Evolutionary conservation across 139 green algal genomes (phyloP).

Genomic region (Yamagishiella unicocca): DNA sequence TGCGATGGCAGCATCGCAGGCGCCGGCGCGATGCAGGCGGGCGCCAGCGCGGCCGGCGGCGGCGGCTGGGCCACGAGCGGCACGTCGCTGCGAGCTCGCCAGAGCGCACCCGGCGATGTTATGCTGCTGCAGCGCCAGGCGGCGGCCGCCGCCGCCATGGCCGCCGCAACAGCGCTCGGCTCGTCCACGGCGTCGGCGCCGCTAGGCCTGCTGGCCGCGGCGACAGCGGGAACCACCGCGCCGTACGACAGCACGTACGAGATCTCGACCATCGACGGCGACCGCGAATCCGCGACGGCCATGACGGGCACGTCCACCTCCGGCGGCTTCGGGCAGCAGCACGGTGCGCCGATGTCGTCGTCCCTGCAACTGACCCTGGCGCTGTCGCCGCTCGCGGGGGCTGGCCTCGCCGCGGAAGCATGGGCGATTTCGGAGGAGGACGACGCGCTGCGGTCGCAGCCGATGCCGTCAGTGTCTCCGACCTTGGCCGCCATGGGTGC

Average conservation of each 20-base stretch:
- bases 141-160: not conserved
- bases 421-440: not conserved
- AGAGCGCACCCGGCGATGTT: not conserved
- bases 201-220: not conserved
- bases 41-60: not conserved
- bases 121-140: not conserved
- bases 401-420: not conserved
- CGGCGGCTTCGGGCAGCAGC: not conserved
- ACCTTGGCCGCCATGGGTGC: not conserved
- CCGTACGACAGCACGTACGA: not conserved
- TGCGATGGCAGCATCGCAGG: not conserved
- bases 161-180: not conserved
- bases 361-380: not conserved
- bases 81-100: not conserved
- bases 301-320: not conserved
- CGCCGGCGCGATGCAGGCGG: not conserved
- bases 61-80: not conserved
- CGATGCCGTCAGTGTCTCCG: not conserved
- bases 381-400: not conserved
- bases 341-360: not conserved
- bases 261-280: not conserved
- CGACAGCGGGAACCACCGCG: not conserved
- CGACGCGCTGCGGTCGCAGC: not conserved
- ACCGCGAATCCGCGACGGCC: not conserved
- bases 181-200: not conserved